Evolutionary conservation across 208 protist species (phyloP).

Genomic region (Trypanosoma lewisi): DNA sequence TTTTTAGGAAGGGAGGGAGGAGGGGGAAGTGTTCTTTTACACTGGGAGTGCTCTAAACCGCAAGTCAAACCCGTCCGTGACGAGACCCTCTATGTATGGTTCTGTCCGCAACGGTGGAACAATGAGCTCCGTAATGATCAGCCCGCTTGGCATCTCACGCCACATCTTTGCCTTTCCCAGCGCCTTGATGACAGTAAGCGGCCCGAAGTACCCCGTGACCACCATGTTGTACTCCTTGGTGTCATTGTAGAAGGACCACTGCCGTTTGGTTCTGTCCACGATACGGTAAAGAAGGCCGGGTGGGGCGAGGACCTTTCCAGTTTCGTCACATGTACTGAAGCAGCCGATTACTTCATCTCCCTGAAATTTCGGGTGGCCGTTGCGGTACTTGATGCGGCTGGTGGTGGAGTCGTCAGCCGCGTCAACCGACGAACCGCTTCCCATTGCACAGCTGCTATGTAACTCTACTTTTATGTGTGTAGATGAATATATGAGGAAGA

Average conservation of each 20-base stretch:
- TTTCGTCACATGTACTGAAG: constrained; percentile 30
- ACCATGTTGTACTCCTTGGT: constrained; percentile 43
- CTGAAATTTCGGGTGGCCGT: neutral
- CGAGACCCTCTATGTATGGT: constrained; percentile 34
- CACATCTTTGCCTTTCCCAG: constrained; percentile 39
- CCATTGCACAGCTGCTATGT: too few relatives aligned
- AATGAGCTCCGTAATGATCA: constrained; percentile 36
- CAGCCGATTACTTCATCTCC: constrained; percentile 31
- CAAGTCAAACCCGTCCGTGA: constrained; percentile 42
- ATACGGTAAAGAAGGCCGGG: constrained; percentile 35
- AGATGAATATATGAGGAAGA: too few relatives aligned
- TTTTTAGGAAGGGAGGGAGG: neutral
- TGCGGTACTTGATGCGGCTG: constrained; percentile 2
- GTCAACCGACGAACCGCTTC: neutral
- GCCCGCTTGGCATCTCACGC: constrained; percentile 42
- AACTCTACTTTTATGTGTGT: too few relatives aligned
- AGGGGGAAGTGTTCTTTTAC: neutral
- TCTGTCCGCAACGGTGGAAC: constrained; percentile 36
- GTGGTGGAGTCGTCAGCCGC: neutral
- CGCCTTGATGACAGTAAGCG: constrained; percentile 26
- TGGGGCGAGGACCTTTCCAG: constrained; percentile 17
- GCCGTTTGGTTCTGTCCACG: constrained; percentile 10
- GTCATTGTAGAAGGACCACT: constrained; percentile 61
- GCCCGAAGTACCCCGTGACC: constrained; percentile 47
- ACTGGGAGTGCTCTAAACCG: constrained; percentile 27